Evolutionary conservation across 83 land plant genomes (phyloP).

Genomic region (Picea abies): DNA sequence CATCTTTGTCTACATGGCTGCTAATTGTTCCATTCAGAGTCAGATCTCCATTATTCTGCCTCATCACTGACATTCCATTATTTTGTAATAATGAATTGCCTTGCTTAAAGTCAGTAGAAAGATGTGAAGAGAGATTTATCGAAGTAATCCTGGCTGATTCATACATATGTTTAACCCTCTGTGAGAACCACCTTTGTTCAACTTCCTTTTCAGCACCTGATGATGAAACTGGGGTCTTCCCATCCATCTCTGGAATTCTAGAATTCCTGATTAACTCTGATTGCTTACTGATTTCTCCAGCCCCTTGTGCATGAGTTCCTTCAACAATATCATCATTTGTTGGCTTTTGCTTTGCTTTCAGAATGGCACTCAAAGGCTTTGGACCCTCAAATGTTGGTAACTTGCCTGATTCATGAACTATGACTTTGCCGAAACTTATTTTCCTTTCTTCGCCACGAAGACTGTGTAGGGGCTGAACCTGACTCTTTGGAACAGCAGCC

Average conservation of each 20-base stretch:
- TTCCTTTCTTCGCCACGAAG: not conserved
- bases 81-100: not conserved
- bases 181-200: not conserved
- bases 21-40: not conserved
- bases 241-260: not conserved
- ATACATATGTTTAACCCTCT: not conserved
- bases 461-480: not conserved
- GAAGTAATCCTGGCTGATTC: not conserved
- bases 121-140: not conserved
- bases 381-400: constrained; percentile 62
- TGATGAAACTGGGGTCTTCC: not conserved
- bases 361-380: constrained; percentile 61
- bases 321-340: not conserved
- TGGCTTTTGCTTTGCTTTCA: constrained; percentile 53
- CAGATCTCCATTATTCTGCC: not conserved
- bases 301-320: not conserved
- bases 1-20: not conserved
- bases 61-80: constrained; percentile 1
- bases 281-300: not conserved
- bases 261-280: not conserved
- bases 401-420: constrained; percentile 20
- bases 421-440: not conserved
- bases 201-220: not conserved
- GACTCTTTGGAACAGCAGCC: not conserved
- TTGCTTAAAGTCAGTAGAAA: not conserved